These are phyloP conservation scores for Ligustrum vulgare DNA, from an alignment of 257 asterid genomes.

Conservation along the genomic window DNA sequence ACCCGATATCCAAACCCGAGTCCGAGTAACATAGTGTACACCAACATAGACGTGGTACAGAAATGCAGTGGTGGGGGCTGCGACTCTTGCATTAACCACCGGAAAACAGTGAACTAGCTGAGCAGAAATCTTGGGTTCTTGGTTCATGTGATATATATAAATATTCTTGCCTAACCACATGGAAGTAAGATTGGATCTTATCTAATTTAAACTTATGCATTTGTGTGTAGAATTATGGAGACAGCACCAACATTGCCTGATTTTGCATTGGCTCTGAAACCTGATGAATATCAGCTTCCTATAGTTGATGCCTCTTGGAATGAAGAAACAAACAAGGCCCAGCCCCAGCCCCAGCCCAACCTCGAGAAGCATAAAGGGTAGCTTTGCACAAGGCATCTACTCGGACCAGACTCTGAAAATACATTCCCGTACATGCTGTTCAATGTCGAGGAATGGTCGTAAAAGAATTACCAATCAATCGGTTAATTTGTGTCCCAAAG, in stretches of 20 bases:
- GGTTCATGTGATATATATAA: neutral
- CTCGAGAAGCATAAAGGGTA: slow-evolving; percentile 25
- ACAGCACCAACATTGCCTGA: slow-evolving; percentile 96
- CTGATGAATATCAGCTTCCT: slow-evolving; percentile 93
- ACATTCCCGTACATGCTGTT: neutral
- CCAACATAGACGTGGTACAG: neutral
- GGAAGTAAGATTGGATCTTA: neutral
- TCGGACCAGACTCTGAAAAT: slow-evolving; percentile 14
- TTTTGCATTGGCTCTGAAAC: slow-evolving; percentile 87
- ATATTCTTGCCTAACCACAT: neutral
- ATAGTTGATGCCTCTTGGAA: slow-evolving; percentile 65
- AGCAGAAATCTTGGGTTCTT: neutral
- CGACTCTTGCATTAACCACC: neutral
- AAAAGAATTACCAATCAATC: neutral
- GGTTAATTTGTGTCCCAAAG: slow-evolving; percentile 4
- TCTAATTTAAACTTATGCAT: neutral
- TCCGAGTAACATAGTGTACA: too few species aligned
- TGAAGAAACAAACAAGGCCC: slow-evolving; percentile 43
- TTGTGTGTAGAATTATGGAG: slow-evolving; percentile 74
- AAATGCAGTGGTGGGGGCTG: neutral
- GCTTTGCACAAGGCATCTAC: neutral
- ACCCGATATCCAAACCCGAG: too few species aligned
- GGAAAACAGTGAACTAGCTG: neutral
- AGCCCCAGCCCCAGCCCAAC: neutral
- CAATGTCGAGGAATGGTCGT: slow-evolving; percentile 5